These are phyloP conservation scores for Penicillium sp. DNA, from an alignment of 2,329 filamentous ascomycete genomes.

Conservation along the genomic window DNA sequence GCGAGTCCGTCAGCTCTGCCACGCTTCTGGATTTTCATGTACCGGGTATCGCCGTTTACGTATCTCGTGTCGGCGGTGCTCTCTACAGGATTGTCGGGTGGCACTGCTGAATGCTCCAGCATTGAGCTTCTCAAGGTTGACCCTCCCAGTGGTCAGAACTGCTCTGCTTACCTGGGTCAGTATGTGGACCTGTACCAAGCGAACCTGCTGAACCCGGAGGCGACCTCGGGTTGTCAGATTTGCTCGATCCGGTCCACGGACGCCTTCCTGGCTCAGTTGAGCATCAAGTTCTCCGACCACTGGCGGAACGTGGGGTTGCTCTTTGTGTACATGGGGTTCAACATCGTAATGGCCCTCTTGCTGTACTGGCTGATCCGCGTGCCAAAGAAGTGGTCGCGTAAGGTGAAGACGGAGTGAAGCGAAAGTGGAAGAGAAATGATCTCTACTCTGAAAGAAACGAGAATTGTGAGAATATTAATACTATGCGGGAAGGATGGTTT, in stretches of 20 bases:
- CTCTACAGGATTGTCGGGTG: constrained; percentile 41
- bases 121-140: constrained; percentile 43
- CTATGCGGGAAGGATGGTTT: neutral
- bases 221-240: constrained; percentile 65
- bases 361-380: constrained; percentile 63
- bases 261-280: constrained; percentile 58
- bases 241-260: constrained; percentile 47
- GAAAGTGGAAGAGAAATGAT: neutral
- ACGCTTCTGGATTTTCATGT: constrained; percentile 81
- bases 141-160: constrained; percentile 67
- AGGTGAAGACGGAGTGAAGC: constrained; percentile 47
- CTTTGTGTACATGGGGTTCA: constrained; percentile 60
- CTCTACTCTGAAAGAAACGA: neutral
- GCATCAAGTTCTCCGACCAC: constrained; percentile 50
- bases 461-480: neutral
- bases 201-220: constrained; percentile 67
- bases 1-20: constrained; percentile 65
- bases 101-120: constrained; percentile 40
- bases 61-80: constrained; percentile 59
- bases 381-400: constrained; percentile 53
- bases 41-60: constrained; percentile 69
- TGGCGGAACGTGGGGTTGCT: constrained; percentile 64
- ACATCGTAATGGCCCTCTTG: constrained; percentile 55
- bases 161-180: constrained; percentile 64
- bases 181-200: constrained; percentile 62